Base-by-base conservation (phyloP, 441 rosid species). In the Bruguiera hainesii region DNA sequence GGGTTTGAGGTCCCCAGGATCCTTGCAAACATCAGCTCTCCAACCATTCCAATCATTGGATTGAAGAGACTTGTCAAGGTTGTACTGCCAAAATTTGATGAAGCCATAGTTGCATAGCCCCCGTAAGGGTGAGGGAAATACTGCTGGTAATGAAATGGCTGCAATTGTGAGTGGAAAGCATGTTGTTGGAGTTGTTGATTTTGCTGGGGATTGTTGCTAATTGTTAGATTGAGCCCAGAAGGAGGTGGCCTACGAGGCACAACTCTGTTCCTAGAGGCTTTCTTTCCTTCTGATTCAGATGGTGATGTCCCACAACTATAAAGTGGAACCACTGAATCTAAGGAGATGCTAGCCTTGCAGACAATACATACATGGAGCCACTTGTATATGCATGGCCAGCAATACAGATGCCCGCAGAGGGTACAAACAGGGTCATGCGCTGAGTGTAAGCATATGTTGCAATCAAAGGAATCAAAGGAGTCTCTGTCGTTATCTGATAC, bases 341-440 rank as follows among this genome's bases (percentile, higher is more conserved):
- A 73, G 16, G 88, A 85, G 69, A 87, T 77, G 60, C 69, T 79
- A 61, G 89, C 82, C 75, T 91, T 91, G 80, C 98, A 91, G 30
- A 91, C 83, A 0, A 91, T 84, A 75, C 84, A 85, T 59, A 87
- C 83, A 9, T 81, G 88, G 25, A 88, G 83, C 97, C 93, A 90
- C 71, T 70, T 79, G 85, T 87, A 92, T 68, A 92, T 90, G 83
- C 98, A 90, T 28, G 97, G 86, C 97, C 97, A 92, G 75, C 93
- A 88, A 71, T 78, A 92, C 58, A 92, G 89, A 71, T 89, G 98
- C 33, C 98, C 96, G 25, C 98, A 89, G 35, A 88, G 82, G 53
- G 96, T 89, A 56, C 88, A 90, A 23, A 92, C 85, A 0, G 98
- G 95, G 66, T 89, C 96, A 9, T 75, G 77, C 0, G 89, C 95